Percentiles rank a stretch among this genome's conserved stretches.
Evolutionary conservation across 2,329 filamentous ascomycete species (phyloP).

Genomic region (Chaetomium olivaceum): DNA sequence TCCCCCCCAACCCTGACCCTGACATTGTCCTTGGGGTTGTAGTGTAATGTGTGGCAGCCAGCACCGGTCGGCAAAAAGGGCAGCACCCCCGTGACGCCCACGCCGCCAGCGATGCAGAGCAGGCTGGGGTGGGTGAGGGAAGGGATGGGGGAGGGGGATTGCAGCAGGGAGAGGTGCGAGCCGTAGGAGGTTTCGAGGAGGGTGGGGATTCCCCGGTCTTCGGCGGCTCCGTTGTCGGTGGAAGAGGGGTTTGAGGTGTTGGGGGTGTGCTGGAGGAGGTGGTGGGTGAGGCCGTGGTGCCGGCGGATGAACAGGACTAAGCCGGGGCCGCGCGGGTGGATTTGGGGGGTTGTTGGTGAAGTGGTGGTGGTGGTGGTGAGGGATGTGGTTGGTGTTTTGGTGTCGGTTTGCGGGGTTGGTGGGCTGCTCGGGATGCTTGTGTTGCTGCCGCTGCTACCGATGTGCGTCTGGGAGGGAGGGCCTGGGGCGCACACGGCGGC

Average conservation of each 20-base stretch:
- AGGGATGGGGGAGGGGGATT: background rate
- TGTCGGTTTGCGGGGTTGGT: background rate
- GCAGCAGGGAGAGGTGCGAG: background rate
- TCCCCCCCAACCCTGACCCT: no score
- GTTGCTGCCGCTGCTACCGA: background rate
- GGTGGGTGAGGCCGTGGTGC: background rate
- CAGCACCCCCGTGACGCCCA: conserved; percentile 6
- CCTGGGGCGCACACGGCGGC: background rate
- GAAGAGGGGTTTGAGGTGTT: no score
- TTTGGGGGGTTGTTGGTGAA: no score
- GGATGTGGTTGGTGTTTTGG: background rate
- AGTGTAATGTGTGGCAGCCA: no score
- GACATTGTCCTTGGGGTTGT: no score
- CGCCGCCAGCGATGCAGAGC: conserved; percentile 1
- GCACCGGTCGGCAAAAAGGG: background rate
- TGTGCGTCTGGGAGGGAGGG: background rate
- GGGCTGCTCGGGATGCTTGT: background rate
- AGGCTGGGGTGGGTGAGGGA: background rate
- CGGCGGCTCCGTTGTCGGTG: no score
- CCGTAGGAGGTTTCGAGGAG: background rate
- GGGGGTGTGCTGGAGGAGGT: background rate
- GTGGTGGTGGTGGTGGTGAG: no score
- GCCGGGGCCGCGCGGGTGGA: background rate
- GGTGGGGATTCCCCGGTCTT: background rate
- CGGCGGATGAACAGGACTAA: background rate